Base-by-base conservation (phyloP, 2,329 filamentous ascomycete species). In the Xylaria arbuscula region DNA sequence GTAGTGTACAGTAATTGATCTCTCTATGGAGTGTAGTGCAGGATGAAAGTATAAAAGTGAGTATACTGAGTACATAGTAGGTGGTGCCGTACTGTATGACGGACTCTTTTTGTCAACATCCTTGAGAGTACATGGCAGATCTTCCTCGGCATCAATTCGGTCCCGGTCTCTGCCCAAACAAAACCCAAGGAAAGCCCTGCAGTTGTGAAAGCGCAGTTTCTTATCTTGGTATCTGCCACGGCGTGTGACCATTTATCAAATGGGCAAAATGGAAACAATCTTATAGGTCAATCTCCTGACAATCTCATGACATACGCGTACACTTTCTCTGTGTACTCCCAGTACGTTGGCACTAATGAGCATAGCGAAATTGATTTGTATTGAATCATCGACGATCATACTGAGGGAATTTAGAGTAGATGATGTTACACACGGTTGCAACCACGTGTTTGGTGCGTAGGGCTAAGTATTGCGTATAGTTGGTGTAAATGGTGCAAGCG, bases 91-190 rank as follows among this genome's bases (percentile, higher is more conserved):
- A 38, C 32, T 55, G 36, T 57, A 55, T 42, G 40, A 55, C 22
- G 40, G 17, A 36, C 22, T 24, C 28, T 56, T 63, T 64, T 64
- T 51, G 61, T 64, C 61, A 64, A 42, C 53, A 64, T 57, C 61
- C 61, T 56, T 50, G 61, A 50, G 28, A 42, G n/a, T 62, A 17
- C 53, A 56, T 56, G 8, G 55, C 24, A 57, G 55, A 45, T 57
- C 55, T 32, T 57, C 15, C 38, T 57, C 38, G 17, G 32, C 51
- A 38, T 19, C 32, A 55, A 55, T 38, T 55, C 51, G 38, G 55
- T 45, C 55, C 55, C 55, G 38, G 55, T 9, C 28, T 11, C 22
- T 51, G 24, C 11, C 48, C 24, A 28, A 13, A 19, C 5, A 42
- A 32, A 28, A 22, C 22, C 48, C 24, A 28, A 13, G 47, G 19